Evolutionary conservation across 2,329 filamentous ascomycete species (phyloP).

Genomic region (Myotisia sp.): DNA sequence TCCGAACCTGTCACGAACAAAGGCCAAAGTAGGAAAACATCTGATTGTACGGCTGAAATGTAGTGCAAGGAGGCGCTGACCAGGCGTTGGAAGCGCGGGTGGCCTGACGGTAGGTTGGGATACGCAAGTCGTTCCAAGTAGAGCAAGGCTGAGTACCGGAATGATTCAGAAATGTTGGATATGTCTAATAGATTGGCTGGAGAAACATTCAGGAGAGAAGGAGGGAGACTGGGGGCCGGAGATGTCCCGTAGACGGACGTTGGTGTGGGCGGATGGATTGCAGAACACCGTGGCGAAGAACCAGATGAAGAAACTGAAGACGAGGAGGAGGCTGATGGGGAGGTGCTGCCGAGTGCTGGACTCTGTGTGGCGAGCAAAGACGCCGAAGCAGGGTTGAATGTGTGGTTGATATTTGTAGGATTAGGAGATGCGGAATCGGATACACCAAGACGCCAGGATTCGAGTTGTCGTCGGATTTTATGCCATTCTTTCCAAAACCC

Average conservation of each 20-base stretch:
- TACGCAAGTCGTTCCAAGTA: slow-evolving; percentile 80
- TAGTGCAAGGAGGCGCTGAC: slow-evolving; percentile 73
- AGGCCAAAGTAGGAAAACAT: slow-evolving; percentile 89
- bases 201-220: slow-evolving; percentile 24
- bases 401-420: too few relatives aligned
- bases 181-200: slow-evolving; percentile 57
- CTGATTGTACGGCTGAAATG: slow-evolving; percentile 61
- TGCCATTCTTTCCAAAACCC: slow-evolving; percentile 64
- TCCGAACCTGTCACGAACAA: slow-evolving; percentile 83
- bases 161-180: slow-evolving; percentile 72
- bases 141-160: slow-evolving; percentile 74
- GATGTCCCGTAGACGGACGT: slow-evolving; percentile 17
- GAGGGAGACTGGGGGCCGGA: slow-evolving; percentile 16
- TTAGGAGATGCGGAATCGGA: neutral
- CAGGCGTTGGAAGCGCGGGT: slow-evolving; percentile 67
- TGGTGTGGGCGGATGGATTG: slow-evolving; percentile 9
- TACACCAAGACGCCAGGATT: slow-evolving; percentile 59
- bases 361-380: neutral
- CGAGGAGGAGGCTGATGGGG: slow-evolving; percentile 9
- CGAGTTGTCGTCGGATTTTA: slow-evolving; percentile 58
- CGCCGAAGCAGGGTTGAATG: too few relatives aligned
- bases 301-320: neutral
- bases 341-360: neutral
- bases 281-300: too few relatives aligned
- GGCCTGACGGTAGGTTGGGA: slow-evolving; percentile 55